Evolutionary conservation across 1,284 basidiomycete species (phyloP).

Genomic region (Papiliotrema fonsecae): DNA sequence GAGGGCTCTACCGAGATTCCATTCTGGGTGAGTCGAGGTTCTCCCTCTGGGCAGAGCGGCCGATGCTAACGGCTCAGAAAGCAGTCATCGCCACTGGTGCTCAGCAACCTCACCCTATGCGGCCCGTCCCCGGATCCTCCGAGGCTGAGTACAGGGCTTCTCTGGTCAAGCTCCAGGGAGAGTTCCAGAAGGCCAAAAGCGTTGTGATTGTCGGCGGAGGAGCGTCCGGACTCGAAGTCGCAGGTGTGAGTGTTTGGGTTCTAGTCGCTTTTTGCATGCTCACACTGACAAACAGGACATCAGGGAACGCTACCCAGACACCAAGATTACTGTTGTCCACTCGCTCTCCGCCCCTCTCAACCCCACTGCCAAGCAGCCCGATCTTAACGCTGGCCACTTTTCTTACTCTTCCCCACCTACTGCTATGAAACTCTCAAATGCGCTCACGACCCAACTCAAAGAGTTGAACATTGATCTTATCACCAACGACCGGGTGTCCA

Average conservation of each 20-base stretch:
- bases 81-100: constrained; percentile 43
- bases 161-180: constrained; percentile 32
- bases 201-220: constrained; percentile 49
- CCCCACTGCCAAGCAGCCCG: constrained; percentile 12
- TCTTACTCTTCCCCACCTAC: constrained; percentile 23
- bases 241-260: constrained; percentile 40
- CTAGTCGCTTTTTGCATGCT: neutral
- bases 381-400: constrained; percentile 7
- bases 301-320: constrained; percentile 27
- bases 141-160: constrained; percentile 17
- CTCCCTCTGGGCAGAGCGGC: neutral
- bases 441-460: constrained; percentile 34
- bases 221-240: constrained; percentile 50
- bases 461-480: constrained; percentile 40
- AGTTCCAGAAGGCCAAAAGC: constrained; percentile 33
- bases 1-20: constrained; percentile 41
- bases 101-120: constrained; percentile 40
- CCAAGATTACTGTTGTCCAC: constrained; percentile 42
- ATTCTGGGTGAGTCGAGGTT: constrained; percentile 40
- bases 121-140: constrained; percentile 26
- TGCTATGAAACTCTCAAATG: constrained; percentile 26
- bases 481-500: constrained; percentile 37
- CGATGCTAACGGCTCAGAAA: constrained; percentile 19
- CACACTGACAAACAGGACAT: constrained; percentile 23
- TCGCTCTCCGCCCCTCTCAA: constrained; percentile 21